phyloP scores from a whole-genome alignment of 495 filamentous ascomycete species.

The Annulohypoxylon maeteangense region DNA sequence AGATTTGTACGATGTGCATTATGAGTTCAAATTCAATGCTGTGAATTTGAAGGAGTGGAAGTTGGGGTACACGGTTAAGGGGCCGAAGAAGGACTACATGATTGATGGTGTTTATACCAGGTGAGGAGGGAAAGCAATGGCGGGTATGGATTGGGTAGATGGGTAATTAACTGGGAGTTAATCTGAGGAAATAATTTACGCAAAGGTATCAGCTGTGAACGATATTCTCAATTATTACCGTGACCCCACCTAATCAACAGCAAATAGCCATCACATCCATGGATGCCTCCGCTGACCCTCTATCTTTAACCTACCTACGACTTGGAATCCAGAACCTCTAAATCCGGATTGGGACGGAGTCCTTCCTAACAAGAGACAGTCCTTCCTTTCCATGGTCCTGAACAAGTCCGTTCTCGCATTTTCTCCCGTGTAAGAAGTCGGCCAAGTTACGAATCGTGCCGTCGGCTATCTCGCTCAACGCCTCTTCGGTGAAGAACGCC shows the following conservation, averaged over 20 bases:
- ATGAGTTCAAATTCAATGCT: slow-evolving; percentile 67
- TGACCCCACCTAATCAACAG: background rate
- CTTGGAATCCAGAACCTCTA: slow-evolving; percentile 16
- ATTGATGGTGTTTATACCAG: slow-evolving; percentile 61
- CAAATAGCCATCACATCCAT: background rate
- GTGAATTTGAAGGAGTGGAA: slow-evolving; percentile 64
- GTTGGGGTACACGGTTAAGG: slow-evolving; percentile 69
- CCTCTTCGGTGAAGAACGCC: slow-evolving; percentile 76
- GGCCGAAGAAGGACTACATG: slow-evolving; percentile 75
- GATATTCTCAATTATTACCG: background rate
- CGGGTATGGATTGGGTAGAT: background rate
- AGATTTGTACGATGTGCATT: slow-evolving; percentile 72
- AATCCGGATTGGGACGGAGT: slow-evolving; percentile 43
- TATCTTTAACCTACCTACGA: slow-evolving; percentile 3
- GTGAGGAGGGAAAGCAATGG: background rate
- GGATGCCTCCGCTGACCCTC: background rate
- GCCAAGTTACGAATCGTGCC: slow-evolving; percentile 67
- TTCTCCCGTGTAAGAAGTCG: slow-evolving; percentile 45
- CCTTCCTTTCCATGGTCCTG: slow-evolving; percentile 28
- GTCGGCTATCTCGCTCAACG: slow-evolving; percentile 71
- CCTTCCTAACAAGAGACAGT: slow-evolving; percentile 15
- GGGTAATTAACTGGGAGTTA: too few relatives aligned
- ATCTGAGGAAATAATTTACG: too few relatives aligned
- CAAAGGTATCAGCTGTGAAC: background rate
- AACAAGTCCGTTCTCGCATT: slow-evolving; percentile 54